phyloP scores from a whole-genome alignment of 139 green algal genomes.

The Edaphochlamys debaryana region DNA sequence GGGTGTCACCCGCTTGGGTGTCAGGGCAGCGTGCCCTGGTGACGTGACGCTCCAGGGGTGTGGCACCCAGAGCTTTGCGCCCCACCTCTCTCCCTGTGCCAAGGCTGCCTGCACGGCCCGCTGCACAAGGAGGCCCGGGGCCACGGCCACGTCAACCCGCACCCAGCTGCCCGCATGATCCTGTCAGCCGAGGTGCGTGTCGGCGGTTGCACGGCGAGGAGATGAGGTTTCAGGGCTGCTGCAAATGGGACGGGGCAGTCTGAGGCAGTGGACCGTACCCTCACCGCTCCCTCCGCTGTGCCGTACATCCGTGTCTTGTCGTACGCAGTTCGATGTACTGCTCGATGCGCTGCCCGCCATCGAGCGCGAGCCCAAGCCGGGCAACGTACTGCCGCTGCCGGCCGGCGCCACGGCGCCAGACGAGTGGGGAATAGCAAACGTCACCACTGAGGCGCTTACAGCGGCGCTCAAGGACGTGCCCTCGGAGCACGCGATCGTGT shows the following conservation, averaged over 20 bases:
- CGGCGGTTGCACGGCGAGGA: no score
- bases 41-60: no score
- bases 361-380: no score
- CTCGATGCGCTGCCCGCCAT: no score
- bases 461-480: background rate
- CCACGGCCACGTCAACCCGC: conserved; percentile 8
- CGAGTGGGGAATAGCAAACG: background rate
- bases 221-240: background rate
- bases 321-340: background rate
- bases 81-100: no score
- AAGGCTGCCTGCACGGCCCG: conserved; percentile 41
- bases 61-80: no score
- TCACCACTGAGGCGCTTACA: background rate
- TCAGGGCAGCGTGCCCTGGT: no score
- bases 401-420: background rate
- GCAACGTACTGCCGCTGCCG: background rate
- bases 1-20: background rate
- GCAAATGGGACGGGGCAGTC: background rate
- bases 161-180: conserved; percentile 24
- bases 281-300: no score
- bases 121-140: background rate
- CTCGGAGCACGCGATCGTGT: no score
- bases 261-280: no score
- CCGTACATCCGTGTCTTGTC: no score
- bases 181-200: conserved; percentile 7